Percentiles rank a stretch among this genome's conserved stretches.
These are phyloP conservation scores for Hypoxylon sp. DNA, from an alignment of 2,329 filamentous ascomycete genomes.

Conservation along the genomic window DNA sequence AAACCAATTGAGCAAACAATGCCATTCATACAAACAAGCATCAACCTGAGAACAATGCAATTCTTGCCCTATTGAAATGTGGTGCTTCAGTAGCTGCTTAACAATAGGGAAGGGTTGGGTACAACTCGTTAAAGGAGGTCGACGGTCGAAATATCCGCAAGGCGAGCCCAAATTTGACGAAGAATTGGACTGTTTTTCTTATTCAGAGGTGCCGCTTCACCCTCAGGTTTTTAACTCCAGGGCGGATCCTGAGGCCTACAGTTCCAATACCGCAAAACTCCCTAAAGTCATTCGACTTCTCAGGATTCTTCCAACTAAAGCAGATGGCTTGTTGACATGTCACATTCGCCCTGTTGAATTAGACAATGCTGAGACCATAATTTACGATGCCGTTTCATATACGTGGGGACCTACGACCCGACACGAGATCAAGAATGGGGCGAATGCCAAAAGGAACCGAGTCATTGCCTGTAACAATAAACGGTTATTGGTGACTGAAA, in stretches of 20 bases:
- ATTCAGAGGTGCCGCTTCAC: conserved; percentile 33
- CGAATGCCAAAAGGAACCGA: conserved; percentile 12
- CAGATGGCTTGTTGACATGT: conserved; percentile 33
- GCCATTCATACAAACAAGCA: conserved; percentile 9
- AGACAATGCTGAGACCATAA: background rate
- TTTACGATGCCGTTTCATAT: conserved; percentile 46
- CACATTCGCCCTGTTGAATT: conserved; percentile 34
- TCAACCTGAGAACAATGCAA: conserved; percentile 30
- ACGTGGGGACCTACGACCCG: conserved; percentile 41
- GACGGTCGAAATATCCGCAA: conserved; percentile 4
- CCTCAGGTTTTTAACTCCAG: background rate
- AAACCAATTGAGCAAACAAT: conserved; percentile 29
- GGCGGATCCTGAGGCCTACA: background rate
- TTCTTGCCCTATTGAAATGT: conserved; percentile 35
- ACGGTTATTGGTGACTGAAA: conserved; percentile 33
- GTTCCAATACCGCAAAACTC: background rate
- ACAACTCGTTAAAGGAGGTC: conserved; percentile 10
- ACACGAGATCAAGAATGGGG: conserved; percentile 22
- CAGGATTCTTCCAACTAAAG: conserved; percentile 26
- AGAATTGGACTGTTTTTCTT: conserved; percentile 25
- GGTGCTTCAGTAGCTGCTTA: conserved; percentile 26
- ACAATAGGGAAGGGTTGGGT: conserved; percentile 24
- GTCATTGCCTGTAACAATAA: conserved; percentile 36
- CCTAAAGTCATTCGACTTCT: conserved; percentile 40
- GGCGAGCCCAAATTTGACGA: background rate